Percentiles rank a stretch among this genome's conserved stretches.
Evolutionary conservation across 1,284 basidiomycete species (phyloP).

Genomic region (Naganishia liquefaciens): DNA sequence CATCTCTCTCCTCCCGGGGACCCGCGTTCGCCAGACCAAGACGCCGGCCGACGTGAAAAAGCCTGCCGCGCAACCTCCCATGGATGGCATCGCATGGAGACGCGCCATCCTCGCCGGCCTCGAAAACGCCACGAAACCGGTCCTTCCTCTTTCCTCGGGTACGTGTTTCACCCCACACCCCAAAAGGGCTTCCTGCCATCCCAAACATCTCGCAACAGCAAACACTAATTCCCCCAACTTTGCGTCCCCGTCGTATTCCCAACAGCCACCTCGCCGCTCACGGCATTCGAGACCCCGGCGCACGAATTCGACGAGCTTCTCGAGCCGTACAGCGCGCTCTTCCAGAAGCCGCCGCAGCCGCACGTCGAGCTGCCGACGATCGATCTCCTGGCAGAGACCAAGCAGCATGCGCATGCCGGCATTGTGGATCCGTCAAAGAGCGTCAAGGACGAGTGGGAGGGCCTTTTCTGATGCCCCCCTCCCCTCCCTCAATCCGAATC

Average conservation of each 20-base stretch:
- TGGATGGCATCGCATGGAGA: constrained; percentile 62
- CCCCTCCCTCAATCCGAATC: too few species aligned
- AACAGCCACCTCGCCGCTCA: constrained; percentile 39
- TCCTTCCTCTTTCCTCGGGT: constrained; percentile 57
- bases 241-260: too few species aligned
- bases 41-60: constrained; percentile 1
- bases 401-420: constrained; percentile 31
- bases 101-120: constrained; percentile 71
- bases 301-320: constrained; percentile 50
- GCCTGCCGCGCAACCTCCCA: constrained; percentile 1
- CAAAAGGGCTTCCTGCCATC: too few species aligned
- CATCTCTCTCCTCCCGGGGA: not conserved
- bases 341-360: constrained; percentile 39
- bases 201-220: not conserved
- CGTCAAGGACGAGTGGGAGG: constrained; percentile 49
- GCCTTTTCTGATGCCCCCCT: constrained; percentile 41
- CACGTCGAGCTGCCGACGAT: constrained; percentile 39
- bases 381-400: constrained; percentile 36
- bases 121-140: constrained; percentile 63
- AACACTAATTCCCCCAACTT: constrained; percentile 2
- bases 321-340: constrained; percentile 47
- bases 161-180: constrained; percentile 44
- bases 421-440: constrained; percentile 24
- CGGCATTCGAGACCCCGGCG: constrained; percentile 37
- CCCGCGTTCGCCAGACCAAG: not conserved